Evolutionary conservation across 2,329 filamentous ascomycete species (phyloP).

Genomic region (Dactylellina drechsleri): DNA sequence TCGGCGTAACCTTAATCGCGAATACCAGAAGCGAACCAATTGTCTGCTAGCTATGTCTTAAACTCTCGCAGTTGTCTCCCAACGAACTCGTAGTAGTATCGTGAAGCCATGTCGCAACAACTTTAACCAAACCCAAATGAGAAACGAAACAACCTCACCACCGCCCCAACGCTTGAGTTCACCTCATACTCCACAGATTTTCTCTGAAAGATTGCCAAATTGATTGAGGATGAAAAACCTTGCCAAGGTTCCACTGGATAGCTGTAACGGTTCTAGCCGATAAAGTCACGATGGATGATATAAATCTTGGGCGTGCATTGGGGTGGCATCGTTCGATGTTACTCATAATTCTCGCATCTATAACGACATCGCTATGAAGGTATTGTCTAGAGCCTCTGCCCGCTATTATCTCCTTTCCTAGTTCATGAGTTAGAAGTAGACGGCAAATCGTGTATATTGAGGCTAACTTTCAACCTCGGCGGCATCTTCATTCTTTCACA

Average conservation of each 20-base stretch:
- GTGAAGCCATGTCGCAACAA: slow-evolving; percentile 35
- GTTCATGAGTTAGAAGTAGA: background rate
- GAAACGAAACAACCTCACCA: slow-evolving; percentile 46
- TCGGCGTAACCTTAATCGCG: slow-evolving; percentile 10
- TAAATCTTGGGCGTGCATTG: slow-evolving; percentile 24
- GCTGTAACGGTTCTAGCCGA: slow-evolving; percentile 27
- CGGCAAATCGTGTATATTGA: background rate
- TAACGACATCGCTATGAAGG: slow-evolving; percentile 28
- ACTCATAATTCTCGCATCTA: slow-evolving; percentile 14
- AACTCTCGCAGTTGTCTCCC: slow-evolving; percentile 28
- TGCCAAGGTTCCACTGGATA: background rate
- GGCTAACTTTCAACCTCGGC: too few relatives aligned
- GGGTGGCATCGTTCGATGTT: slow-evolving; percentile 23
- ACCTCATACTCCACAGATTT: slow-evolving; percentile 10
- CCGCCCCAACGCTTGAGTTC: slow-evolving; percentile 24
- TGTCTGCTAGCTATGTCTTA: slow-evolving; percentile 13
- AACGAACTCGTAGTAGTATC: slow-evolving; percentile 14
- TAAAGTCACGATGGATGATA: slow-evolving; percentile 24
- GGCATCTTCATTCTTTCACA: too few relatives aligned
- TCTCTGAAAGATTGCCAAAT: slow-evolving; percentile 49
- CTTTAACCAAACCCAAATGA: slow-evolving; percentile 39
- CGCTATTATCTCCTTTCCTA: background rate
- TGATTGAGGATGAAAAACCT: slow-evolving; percentile 11
- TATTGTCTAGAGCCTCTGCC: background rate
- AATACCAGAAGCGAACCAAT: slow-evolving; percentile 18